Evolutionary conservation across 371 early-diverging fungal species (phyloP).

Genomic region (Capniomyces stellatus): DNA sequence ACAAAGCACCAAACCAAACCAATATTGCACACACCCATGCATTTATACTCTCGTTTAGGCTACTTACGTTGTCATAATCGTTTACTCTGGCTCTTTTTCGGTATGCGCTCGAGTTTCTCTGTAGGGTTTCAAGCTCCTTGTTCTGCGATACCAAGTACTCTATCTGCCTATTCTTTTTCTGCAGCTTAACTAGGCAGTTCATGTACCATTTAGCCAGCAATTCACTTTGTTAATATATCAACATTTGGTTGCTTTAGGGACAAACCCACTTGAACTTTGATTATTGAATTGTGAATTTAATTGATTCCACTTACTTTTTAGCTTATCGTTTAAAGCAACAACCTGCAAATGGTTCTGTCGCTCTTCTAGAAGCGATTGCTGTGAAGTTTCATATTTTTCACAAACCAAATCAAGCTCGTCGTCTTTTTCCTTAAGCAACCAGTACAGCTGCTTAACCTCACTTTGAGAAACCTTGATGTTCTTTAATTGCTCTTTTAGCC

Average conservation of each 20-base stretch:
- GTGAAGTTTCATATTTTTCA: slow-evolving; percentile 8
- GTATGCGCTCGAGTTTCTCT: not conserved
- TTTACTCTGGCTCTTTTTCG: too few relatives aligned
- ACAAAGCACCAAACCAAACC: too few relatives aligned
- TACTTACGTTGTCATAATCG: too few relatives aligned
- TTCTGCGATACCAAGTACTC: not conserved
- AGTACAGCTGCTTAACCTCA: slow-evolving; percentile 19
- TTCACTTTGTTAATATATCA: not conserved
- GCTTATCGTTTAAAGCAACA: slow-evolving; percentile 19
- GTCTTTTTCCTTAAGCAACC: slow-evolving; percentile 16
- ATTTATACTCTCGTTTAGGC: too few relatives aligned
- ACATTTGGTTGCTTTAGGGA: not conserved
- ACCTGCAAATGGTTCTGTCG: slow-evolving; percentile 18
- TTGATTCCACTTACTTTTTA: slow-evolving; percentile 2
- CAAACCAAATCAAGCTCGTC: slow-evolving; percentile 9
- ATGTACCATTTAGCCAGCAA: not conserved
- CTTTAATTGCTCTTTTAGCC: slow-evolving; percentile 9
- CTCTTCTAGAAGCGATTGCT: slow-evolving; percentile 16
- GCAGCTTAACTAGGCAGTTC: not conserved
- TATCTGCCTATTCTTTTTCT: slow-evolving; percentile 1
- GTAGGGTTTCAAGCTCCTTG: not conserved
- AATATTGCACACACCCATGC: too few relatives aligned
- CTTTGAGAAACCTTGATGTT: slow-evolving; percentile 17
- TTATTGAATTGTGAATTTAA: not conserved
- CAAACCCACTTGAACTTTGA: not conserved